Conservation (phyloP, 2,329 filamentous ascomycete species). For the Exophiala aquamarina region DNA sequence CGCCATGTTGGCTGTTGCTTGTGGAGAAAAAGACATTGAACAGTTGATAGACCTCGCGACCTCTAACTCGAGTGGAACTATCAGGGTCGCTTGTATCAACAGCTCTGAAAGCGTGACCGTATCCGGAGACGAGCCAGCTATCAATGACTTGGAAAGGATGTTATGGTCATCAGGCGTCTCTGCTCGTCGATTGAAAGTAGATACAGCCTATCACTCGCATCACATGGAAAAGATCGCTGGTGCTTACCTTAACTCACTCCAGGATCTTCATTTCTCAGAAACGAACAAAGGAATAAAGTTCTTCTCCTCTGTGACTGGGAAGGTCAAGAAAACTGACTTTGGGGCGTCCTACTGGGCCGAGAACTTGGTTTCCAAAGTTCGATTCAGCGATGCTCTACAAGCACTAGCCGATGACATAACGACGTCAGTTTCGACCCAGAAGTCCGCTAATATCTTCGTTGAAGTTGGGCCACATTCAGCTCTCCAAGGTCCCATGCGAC, state of each 20-base stretch:
- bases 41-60: too few relatives aligned
- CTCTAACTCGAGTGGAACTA: conserved; percentile 15
- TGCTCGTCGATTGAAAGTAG: conserved; percentile 30
- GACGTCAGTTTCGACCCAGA: too few relatives aligned
- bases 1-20: conserved; percentile 33
- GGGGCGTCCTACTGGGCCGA: too few relatives aligned
- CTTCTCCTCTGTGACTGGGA: too few relatives aligned
- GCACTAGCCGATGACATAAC: too few relatives aligned
- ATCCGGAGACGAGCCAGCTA: conserved; percentile 32
- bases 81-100: conserved; percentile 42
- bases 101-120: conserved; percentile 38
- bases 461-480: conserved; percentile 40
- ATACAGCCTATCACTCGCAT: conserved; percentile 33
- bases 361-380: too few relatives aligned
- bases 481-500: conserved; percentile 31
- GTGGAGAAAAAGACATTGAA: too few relatives aligned
- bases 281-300: too few relatives aligned
- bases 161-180: conserved; percentile 25
- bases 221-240: conserved; percentile 25
- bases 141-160: conserved; percentile 24
- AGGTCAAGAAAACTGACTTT: too few relatives aligned
- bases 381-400: too few relatives aligned
- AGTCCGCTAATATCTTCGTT: conserved; percentile 20
- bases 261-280: too few relatives aligned
- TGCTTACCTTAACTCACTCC: too few relatives aligned